phyloP scores from a whole-genome alignment of 805 yeast species.

The Schwanniomyces occidentalis region DNA sequence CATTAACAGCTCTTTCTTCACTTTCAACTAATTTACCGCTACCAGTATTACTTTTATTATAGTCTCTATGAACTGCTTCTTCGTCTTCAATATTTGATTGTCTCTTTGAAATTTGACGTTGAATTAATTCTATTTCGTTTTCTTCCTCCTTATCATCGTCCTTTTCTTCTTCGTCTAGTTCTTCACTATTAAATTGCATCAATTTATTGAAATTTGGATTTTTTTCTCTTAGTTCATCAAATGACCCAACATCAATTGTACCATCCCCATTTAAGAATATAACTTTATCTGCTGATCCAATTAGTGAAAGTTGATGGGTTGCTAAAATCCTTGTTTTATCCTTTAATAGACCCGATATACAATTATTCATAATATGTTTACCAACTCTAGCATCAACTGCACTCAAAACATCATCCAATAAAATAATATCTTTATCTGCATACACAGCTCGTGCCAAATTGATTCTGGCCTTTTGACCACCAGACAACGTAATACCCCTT shows the following conservation, averaged over 20 bases:
- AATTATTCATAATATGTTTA: constrained; percentile 33
- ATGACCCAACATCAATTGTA: constrained; percentile 28
- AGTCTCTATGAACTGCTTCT: constrained; percentile 34
- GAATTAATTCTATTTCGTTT: constrained; percentile 13
- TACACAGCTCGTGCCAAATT: constrained; percentile 39
- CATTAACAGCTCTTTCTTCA: constrained; percentile 62
- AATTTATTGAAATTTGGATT: constrained; percentile 29
- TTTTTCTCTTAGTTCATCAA: constrained; percentile 21
- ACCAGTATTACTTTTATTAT: constrained; percentile 22
- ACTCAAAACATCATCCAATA: constrained; percentile 36
- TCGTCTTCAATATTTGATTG: constrained; percentile 22
- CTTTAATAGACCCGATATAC: constrained; percentile 27
- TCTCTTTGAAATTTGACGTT: constrained; percentile 11
- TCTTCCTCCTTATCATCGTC: constrained; percentile 9
- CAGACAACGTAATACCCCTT: constrained; percentile 37
- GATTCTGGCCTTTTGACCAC: constrained; percentile 40
- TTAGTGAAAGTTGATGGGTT: constrained; percentile 36
- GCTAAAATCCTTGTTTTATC: constrained; percentile 36
- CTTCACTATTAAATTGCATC: constrained; percentile 23
- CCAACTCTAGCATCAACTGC: constrained; percentile 43
- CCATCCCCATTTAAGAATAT: constrained; percentile 35
- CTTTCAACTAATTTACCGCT: constrained; percentile 34
- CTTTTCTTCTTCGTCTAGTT: constrained; percentile 18
- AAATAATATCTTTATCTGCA: constrained; percentile 27
- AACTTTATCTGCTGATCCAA: constrained; percentile 32